Percentiles rank a stretch among this genome's conserved stretches.
Conservation (phyloP, 495 filamentous ascomycete genomes). For the Aspergillus cristatus region DNA sequence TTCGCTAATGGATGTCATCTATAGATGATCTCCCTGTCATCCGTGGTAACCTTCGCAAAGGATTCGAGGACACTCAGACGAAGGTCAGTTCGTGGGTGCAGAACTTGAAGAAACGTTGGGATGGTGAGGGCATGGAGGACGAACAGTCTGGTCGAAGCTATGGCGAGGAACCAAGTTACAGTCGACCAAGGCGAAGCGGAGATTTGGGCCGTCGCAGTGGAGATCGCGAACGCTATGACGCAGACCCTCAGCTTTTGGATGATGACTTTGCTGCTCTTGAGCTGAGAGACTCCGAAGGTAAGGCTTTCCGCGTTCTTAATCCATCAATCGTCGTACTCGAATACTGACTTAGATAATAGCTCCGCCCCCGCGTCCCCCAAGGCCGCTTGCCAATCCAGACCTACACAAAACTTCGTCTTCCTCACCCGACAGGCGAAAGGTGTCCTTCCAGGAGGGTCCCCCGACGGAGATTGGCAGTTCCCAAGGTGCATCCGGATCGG, state of each 20-base stretch:
- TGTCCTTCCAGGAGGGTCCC: constrained; percentile 69
- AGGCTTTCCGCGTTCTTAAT: constrained; percentile 12
- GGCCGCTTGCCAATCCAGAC: constrained; percentile 67
- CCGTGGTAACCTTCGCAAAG: constrained; percentile 85
- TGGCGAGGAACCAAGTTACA: constrained; percentile 28
- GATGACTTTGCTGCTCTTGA: constrained; percentile 90
- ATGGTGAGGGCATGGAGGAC: constrained; percentile 60
- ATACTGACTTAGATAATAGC: constrained; percentile 21
- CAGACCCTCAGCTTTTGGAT: constrained; percentile 81
- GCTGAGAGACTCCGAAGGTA: constrained; percentile 68
- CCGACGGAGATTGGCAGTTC: constrained; percentile 70
- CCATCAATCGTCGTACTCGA: no score
- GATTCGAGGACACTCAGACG: constrained; percentile 86
- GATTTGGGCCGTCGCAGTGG: constrained; percentile 58
- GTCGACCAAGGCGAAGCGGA: constrained; percentile 42
- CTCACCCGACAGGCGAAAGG: constrained; percentile 57
- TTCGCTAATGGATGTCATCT: constrained; percentile 6
- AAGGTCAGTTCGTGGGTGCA: constrained; percentile 91
- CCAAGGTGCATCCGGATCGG: constrained; percentile 53
- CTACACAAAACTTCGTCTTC: constrained; percentile 63
- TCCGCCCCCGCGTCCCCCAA: constrained; percentile 44
- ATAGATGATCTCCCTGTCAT: constrained; percentile 88
- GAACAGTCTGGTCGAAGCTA: constrained; percentile 36
- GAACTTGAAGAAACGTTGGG: constrained; percentile 80
- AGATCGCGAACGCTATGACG: constrained; percentile 86